Base-by-base conservation (phyloP, 2,329 filamentous ascomycete species). In the Colletotrichum navitas region DNA sequence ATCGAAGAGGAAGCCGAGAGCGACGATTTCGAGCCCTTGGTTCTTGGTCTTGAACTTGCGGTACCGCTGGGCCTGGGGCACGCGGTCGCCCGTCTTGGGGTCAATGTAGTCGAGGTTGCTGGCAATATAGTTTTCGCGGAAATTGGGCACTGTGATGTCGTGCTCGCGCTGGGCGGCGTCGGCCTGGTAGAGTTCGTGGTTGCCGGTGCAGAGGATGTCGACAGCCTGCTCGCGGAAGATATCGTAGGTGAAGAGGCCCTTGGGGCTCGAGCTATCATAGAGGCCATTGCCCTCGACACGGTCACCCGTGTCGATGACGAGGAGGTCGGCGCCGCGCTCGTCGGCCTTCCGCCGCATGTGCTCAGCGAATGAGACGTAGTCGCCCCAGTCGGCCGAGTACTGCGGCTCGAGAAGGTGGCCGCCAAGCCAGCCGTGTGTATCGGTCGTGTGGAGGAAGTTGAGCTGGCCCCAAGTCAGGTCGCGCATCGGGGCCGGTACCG, bases 291-390 rank as follows among this genome's bases (percentile, higher is more conserved):
- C 94, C 81, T 98, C 96, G 76, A 98, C 89, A 8, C 95, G 89
- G 78, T 98, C 96, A 72, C 96, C 96, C 0, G 95, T 98, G 80
- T 99, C 96, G 74, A 99, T 85, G n/a, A 99, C 85, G n/a, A 99
- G 84, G 21, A 99, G 85, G 79, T 99, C 96, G 36, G 89, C 89
- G 55, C 94, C 94, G 64, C 91, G 87, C 1, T 90, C 88, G 78
- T 98, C 93, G 66, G 94, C 94, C 78, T 89, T 91, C 75, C 90
- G 87, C 67, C 90, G 92, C 86, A 99, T 90, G 79, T 95, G 94
- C 45, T 92, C 86, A 43, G 94, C 90, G 79, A 99, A 98, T 8
- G 95, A 98, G 77, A 98, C 88, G 81, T 98, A 99, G 83, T 99
- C 96, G 70, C 96, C 96, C 94, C 96, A 98, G 81, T 99, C 96